phyloP scores from a whole-genome alignment of 2,329 filamentous ascomycete genomes.

The Meredithiella fracta region DNA sequence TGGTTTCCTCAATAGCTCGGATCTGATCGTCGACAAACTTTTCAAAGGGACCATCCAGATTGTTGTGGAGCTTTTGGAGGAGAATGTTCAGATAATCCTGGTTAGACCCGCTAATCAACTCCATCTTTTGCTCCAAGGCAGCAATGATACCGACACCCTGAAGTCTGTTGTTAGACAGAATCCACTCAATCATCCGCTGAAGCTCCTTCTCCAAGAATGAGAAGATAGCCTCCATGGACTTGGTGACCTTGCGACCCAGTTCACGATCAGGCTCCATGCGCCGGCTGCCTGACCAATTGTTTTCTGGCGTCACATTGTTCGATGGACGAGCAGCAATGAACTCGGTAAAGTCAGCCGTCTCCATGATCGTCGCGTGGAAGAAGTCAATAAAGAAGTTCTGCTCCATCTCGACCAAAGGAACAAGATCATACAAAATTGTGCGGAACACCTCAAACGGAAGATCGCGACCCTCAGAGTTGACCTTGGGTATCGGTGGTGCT shows the following conservation, averaged over 20 bases:
- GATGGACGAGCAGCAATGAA: slow-evolving; percentile 38
- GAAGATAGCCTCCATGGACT: slow-evolving; percentile 79
- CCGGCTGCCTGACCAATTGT: slow-evolving; percentile 15
- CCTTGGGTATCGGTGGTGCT: slow-evolving; percentile 23
- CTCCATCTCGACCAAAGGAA: slow-evolving; percentile 75
- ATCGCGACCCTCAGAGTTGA: slow-evolving; percentile 43
- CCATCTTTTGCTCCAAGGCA: slow-evolving; percentile 61
- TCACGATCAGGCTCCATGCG: slow-evolving; percentile 77
- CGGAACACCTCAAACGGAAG: slow-evolving; percentile 70
- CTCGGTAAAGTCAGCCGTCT: slow-evolving; percentile 70
- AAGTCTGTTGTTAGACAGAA: slow-evolving; percentile 62
- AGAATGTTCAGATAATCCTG: slow-evolving; percentile 77
- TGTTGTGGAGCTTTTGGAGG: slow-evolving; percentile 63
- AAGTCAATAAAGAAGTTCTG: slow-evolving; percentile 97
- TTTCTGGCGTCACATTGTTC: slow-evolving; percentile 14
- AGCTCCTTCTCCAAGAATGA: slow-evolving; percentile 65
- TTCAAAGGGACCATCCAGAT: slow-evolving; percentile 58
- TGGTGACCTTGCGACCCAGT: slow-evolving; percentile 68
- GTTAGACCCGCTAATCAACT: slow-evolving; percentile 71
- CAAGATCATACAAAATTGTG: slow-evolving; percentile 62
- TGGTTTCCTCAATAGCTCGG: slow-evolving; percentile 89
- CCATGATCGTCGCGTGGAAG: slow-evolving; percentile 81
- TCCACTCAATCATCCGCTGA: slow-evolving; percentile 69
- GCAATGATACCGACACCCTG: slow-evolving; percentile 76
- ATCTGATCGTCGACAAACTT: slow-evolving; percentile 92